phyloP scores from a whole-genome alignment of 352 stramenopile species.

The Phytopythium cucurbitacearum region DNA sequence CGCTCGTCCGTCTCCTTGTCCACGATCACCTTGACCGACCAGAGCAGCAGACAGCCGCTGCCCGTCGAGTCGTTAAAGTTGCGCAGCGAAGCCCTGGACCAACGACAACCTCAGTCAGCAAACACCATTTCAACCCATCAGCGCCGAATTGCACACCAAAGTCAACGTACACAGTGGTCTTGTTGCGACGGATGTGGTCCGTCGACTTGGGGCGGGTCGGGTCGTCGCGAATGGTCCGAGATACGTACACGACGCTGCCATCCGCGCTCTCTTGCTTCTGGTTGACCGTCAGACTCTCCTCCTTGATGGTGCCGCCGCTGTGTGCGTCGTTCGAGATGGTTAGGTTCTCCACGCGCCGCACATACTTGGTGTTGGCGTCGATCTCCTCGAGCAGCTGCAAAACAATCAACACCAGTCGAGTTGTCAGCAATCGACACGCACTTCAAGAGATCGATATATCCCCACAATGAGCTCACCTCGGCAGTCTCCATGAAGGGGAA shows the following conservation, averaged over 20 bases:
- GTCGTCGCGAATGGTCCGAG: conserved; percentile 60
- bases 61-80: conserved; percentile 77
- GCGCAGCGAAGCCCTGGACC: conserved; percentile 59
- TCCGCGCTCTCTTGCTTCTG: conserved; percentile 80
- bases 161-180: conserved; percentile 65
- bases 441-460: background rate
- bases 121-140: conserved; percentile 1
- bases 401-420: background rate
- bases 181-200: conserved; percentile 72
- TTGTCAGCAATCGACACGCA: background rate
- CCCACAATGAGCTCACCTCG: conserved; percentile 24
- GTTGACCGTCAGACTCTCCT: conserved; percentile 70
- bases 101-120: conserved; percentile 1
- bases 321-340: conserved; percentile 70
- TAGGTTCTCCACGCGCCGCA: conserved; percentile 75
- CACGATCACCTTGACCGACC: conserved; percentile 80
- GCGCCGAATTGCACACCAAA: no score
- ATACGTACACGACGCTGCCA: conserved; percentile 66
- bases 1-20: conserved; percentile 73
- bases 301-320: conserved; percentile 77
- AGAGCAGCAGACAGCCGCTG: conserved; percentile 66
- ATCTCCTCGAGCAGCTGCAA: conserved; percentile 61
- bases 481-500: conserved; percentile 78
- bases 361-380: conserved; percentile 76
- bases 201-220: conserved; percentile 57